Evolutionary conservation across 1,139 yeast genomes (phyloP), one percentile per base, ranked within the genome.

Genomic region (Sugiyamaella neomexicana): DNA sequence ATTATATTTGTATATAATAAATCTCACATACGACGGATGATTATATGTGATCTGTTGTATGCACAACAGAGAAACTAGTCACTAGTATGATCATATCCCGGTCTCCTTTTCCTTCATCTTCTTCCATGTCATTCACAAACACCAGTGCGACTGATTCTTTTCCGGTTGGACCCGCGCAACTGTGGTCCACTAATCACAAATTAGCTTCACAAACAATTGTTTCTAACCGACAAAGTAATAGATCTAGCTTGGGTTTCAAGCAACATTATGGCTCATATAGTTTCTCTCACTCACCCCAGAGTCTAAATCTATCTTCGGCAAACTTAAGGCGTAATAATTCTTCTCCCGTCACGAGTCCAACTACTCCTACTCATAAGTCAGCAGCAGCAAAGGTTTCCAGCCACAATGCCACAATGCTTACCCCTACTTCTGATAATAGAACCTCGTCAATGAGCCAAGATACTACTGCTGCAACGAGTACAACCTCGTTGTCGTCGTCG

Each of bases 281-380:
- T 34, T 23, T 45, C 12, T 45, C 49, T n/a, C 34, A 45, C 15
- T 25, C 16, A 23, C 49, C 40, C 20, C 41, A 44, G 15, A 44
- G 25, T 32, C 5, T 44, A 29, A 32, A 44, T 32, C 32, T 44
- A 13, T 20, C 31, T 2, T 17, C 47, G n/a, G 47, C 47, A 34
- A 44, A 32, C 12, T 17, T 20, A 12, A 16, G 46, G 9, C 40
- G 49, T 10, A 29, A 23, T 12, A 36, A 45, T 37, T 45, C 49
- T 10, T 45, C 49, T 2, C 49, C 42, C 17, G 49, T 45, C 10
- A 36, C 49, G 9, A 36, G 49, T 15, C 49, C 49, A 5, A 34
- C 39, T 34, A 34, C 10, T 5, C n/a, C 15, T 6, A 23, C 23
- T 42, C 34, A 42, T 5, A n/a, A n/a, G n/a, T n/a, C n/a, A n/a